Conservation (phyloP, 371 early-diverging fungal species). For the Sporodiniella umbellata region DNA sequence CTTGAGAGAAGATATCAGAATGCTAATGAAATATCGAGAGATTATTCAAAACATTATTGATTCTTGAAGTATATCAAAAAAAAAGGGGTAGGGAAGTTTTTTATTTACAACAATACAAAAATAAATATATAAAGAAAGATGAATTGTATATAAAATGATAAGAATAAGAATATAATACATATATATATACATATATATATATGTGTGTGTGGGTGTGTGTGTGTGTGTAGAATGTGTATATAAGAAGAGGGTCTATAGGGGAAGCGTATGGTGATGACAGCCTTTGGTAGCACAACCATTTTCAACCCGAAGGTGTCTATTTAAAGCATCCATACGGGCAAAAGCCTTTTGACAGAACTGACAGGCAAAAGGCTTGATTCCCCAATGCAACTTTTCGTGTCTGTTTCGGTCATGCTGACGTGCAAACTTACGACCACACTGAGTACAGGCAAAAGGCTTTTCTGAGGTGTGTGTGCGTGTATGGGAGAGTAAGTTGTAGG, state of each 20-base stretch:
- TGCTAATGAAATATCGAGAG: neutral
- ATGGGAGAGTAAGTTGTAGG: conserved; percentile 73
- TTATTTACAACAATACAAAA: neutral
- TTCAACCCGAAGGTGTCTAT: conserved; percentile 62
- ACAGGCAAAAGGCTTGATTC: conserved; percentile 50
- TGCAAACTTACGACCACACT: conserved; percentile 43
- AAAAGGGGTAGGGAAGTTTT: neutral
- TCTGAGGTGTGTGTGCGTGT: conserved; percentile 62
- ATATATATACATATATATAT: too few species aligned
- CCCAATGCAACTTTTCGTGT: conserved; percentile 50
- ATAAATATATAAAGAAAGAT: neutral
- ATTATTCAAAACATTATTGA: neutral
- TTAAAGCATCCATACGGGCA: conserved; percentile 62
- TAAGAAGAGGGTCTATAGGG: neutral
- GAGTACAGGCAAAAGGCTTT: conserved; percentile 38
- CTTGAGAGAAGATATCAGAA: neutral
- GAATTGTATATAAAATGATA: too few species aligned
- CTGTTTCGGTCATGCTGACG: conserved; percentile 54
- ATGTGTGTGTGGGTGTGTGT: too few species aligned
- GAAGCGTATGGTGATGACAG: too few species aligned
- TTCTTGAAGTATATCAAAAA: neutral
- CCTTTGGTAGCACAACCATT: conserved; percentile 43
- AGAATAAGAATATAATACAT: too few species aligned
- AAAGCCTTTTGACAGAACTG: conserved; percentile 42
- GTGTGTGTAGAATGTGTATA: too few species aligned